A percentile compares a stretch with the other conserved stretches of the same genome.
These are phyloP conservation scores for Cladophialophora chaetospira DNA, from an alignment of 2,329 filamentous ascomycete genomes.

Conservation along the genomic window DNA sequence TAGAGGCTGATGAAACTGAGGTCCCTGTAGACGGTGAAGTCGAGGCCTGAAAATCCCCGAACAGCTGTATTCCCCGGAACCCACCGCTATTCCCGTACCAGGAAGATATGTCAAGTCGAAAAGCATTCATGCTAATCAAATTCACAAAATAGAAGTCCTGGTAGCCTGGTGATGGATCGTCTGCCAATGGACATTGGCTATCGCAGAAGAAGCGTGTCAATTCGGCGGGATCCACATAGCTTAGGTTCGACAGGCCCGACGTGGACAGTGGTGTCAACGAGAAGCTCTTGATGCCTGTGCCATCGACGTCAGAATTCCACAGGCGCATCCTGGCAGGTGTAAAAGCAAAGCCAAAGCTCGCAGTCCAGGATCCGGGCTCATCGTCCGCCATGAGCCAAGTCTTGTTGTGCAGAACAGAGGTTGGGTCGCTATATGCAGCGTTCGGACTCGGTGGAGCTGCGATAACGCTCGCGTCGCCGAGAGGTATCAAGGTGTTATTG, in stretches of 20 bases:
- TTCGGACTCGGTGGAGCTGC: background rate
- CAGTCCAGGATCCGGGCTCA: background rate
- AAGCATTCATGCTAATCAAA: background rate
- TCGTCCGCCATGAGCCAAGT: background rate
- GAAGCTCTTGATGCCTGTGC: background rate
- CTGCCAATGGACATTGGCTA: background rate
- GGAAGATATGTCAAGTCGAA: background rate
- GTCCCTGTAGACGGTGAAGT: background rate
- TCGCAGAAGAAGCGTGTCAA: background rate
- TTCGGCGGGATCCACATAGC: background rate
- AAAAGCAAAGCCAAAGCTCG: background rate
- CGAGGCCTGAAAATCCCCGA: background rate
- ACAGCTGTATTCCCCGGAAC: background rate
- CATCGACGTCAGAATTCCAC: background rate
- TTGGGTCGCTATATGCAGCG: background rate
- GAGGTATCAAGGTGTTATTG: too few relatives aligned
- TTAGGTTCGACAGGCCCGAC: background rate
- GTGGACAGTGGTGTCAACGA: background rate
- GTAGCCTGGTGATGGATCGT: background rate
- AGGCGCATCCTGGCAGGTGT: background rate
- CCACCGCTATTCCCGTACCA: background rate
- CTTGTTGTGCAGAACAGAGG: background rate
- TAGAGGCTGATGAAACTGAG: background rate
- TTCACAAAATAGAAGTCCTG: background rate
- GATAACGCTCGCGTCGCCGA: background rate